Evolutionary conservation across 306 rosid genomes (phyloP).

Genomic region (Carpinus viminea): DNA sequence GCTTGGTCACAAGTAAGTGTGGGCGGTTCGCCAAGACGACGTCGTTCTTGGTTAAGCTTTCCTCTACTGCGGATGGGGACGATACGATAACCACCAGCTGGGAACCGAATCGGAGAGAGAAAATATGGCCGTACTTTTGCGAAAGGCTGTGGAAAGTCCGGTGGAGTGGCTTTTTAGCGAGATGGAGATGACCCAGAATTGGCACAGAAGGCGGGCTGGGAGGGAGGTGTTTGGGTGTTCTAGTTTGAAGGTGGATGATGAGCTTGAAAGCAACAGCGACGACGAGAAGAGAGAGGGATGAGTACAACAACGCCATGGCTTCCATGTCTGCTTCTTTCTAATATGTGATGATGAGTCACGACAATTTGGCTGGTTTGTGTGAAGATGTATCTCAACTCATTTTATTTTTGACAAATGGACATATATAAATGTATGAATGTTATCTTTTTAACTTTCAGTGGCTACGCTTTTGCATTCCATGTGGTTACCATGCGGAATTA

Average conservation of each 20-base stretch:
- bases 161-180: conserved; percentile 40
- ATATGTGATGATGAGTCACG: too few species aligned
- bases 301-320: too few species aligned
- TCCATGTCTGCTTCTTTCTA: too few species aligned
- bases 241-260: not conserved
- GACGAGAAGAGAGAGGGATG: conserved; percentile 10
- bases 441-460: too few species aligned
- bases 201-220: conserved; percentile 58
- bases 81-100: conserved; percentile 45
- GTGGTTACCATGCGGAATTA: too few species aligned
- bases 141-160: conserved; percentile 40
- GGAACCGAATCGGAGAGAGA: conserved; percentile 36
- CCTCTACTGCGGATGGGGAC: conserved; percentile 46
- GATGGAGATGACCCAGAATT: conserved; percentile 60
- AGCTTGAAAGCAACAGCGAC: conserved; percentile 29
- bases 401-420: too few species aligned
- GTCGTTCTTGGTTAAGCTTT: conserved; percentile 75
- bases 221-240: conserved; percentile 42
- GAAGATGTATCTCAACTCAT: too few species aligned
- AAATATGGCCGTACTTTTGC: conserved; percentile 39
- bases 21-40: conserved; percentile 55
- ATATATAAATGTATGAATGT: too few species aligned
- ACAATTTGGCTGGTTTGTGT: too few species aligned
- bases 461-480: too few species aligned
- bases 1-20: too few species aligned